Evolutionary conservation across 1,284 basidiomycete genomes (phyloP).

Genomic region (Cutaneotrichosporon spelunceum): DNA sequence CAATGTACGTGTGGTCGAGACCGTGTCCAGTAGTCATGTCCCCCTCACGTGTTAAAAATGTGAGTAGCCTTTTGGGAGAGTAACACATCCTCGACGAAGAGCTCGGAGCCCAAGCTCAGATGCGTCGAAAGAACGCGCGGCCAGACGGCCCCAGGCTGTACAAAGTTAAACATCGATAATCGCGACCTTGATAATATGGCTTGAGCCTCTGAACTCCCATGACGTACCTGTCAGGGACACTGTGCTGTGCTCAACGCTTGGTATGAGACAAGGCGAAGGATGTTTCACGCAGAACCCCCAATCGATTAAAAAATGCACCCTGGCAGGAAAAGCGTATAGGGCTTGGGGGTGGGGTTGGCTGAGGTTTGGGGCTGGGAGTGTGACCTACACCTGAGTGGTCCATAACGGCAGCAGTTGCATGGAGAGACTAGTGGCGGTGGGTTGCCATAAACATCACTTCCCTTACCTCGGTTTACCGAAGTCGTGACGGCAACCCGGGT

Average conservation of each 20-base stretch:
- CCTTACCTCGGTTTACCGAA: not conserved
- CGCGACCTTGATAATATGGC: not conserved
- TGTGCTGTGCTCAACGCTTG: not conserved
- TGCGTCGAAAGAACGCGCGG: not conserved
- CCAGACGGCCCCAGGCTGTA: not conserved
- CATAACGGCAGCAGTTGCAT: not conserved
- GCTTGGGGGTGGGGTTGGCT: not conserved
- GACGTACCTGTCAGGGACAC: not conserved
- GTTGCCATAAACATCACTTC: not conserved
- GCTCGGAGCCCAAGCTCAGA: too few relatives aligned
- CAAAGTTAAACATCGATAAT: not conserved
- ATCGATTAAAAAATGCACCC: not conserved
- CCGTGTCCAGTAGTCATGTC: too few relatives aligned
- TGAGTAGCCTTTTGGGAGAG: too few relatives aligned
- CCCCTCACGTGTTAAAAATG: too few relatives aligned
- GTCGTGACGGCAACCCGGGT: not conserved
- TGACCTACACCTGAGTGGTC: not conserved
- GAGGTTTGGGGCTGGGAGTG: not conserved
- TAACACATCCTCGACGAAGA: too few relatives aligned
- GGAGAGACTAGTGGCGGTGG: conserved; percentile 1
- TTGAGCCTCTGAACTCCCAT: not conserved
- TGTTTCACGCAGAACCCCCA: not conserved
- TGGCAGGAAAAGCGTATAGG: not conserved
- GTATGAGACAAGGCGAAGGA: not conserved
- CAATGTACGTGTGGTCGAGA: too few relatives aligned